A percentile compares a stretch with the other conserved stretches of the same genome.
These are phyloP conservation scores for Irpex lacteus DNA, from an alignment of 1,284 basidiomycete species.

Conservation along the genomic window DNA sequence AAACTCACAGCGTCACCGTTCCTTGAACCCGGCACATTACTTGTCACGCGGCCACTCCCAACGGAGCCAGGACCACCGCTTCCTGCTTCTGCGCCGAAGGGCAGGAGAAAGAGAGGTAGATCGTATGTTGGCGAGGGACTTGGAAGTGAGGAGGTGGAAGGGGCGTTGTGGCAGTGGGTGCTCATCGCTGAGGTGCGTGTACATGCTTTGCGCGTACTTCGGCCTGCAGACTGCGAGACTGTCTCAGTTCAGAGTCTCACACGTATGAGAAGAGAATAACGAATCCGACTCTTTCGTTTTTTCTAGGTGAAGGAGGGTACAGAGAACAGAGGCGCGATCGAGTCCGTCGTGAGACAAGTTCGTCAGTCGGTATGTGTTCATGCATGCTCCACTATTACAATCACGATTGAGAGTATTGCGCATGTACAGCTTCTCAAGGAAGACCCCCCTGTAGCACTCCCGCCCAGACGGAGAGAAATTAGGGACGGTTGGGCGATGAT, in stretches of 20 bases:
- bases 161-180: slow-evolving; percentile 70
- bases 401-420: not conserved
- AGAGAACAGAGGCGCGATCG: slow-evolving; percentile 72
- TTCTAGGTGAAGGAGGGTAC: slow-evolving; percentile 75
- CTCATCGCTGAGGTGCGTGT: slow-evolving; percentile 63
- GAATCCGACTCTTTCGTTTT: not conserved
- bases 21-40: slow-evolving; percentile 53
- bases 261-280: too few relatives aligned
- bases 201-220: not conserved
- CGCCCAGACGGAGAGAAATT: slow-evolving; percentile 53
- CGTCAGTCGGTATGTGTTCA: slow-evolving; percentile 52
- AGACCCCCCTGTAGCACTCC: slow-evolving; percentile 54
- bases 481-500: slow-evolving; percentile 80
- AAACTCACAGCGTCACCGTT: slow-evolving; percentile 56
- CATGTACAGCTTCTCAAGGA: slow-evolving; percentile 46
- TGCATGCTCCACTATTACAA: too few relatives aligned
- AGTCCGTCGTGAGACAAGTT: slow-evolving; percentile 64
- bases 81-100: slow-evolving; percentile 51
- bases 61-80: slow-evolving; percentile 52
- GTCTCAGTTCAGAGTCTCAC: too few relatives aligned
- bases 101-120: slow-evolving; percentile 59
- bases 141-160: slow-evolving; percentile 39
- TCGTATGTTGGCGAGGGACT: slow-evolving; percentile 64
- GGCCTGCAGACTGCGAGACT: not conserved
- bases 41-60: slow-evolving; percentile 46